These are phyloP conservation scores for Lactarius hatsudake DNA, from an alignment of 768 basidiomycete genomes.

Conservation along the genomic window DNA sequence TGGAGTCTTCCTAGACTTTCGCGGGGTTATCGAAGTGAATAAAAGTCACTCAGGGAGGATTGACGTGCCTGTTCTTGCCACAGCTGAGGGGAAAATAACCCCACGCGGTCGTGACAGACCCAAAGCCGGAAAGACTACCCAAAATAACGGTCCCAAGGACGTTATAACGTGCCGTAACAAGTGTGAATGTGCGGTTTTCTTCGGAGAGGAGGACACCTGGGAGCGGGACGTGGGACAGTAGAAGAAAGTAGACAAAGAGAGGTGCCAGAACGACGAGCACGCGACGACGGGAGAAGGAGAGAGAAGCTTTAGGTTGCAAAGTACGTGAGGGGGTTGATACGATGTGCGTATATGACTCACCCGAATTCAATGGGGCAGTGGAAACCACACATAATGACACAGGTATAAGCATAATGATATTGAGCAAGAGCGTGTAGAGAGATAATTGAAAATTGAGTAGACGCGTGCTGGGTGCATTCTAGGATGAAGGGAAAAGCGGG, in stretches of 20 bases:
- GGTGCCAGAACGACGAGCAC: conserved; percentile 17
- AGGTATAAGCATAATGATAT: conserved; percentile 66
- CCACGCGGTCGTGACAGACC: conserved; percentile 70
- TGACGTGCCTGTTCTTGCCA: conserved; percentile 19
- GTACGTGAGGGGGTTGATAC: too few relatives aligned
- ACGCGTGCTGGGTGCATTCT: conserved; percentile 46
- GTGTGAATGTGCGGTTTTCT: conserved; percentile 38
- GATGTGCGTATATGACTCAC: conserved; percentile 20
- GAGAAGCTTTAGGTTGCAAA: background rate
- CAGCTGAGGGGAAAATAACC: conserved; percentile 48
- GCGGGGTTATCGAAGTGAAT: background rate
- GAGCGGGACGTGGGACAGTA: conserved; percentile 66
- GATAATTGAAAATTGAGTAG: conserved; percentile 68
- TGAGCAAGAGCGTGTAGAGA: conserved; percentile 54
- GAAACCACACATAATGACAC: conserved; percentile 59
- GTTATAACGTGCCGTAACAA: conserved; percentile 58
- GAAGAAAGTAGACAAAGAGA: conserved; percentile 48
- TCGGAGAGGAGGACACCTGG: conserved; percentile 46
- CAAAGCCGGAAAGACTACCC: conserved; percentile 78
- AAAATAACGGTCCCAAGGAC: conserved; percentile 77
- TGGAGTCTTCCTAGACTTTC: background rate
- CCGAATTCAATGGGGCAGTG: conserved; percentile 33
- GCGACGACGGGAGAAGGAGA: conserved; percentile 11
- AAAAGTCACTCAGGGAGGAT: background rate
- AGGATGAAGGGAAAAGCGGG: background rate